phyloP scores from a whole-genome alignment of 352 stramenopile genomes.

The Stephanocyclus meneghinianus region DNA sequence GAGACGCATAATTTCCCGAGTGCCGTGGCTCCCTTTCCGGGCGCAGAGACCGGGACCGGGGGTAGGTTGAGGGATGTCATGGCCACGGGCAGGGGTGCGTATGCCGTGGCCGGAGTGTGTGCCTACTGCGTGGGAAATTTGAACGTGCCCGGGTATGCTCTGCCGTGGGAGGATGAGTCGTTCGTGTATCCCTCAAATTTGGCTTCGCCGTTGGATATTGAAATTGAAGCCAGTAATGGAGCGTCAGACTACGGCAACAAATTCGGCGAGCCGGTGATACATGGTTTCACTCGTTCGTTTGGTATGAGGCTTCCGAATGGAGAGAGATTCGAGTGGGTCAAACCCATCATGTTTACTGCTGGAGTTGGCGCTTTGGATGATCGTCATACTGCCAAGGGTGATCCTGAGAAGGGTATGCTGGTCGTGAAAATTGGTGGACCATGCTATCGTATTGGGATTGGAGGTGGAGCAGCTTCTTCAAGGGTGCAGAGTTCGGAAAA shows the following conservation, averaged over 20 bases:
- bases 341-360: slow-evolving; percentile 99
- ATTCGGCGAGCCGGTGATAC: slow-evolving; percentile 98
- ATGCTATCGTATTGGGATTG: slow-evolving; percentile 98
- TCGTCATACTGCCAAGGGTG: slow-evolving; percentile 91
- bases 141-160: slow-evolving; percentile 91
- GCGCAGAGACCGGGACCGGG: slow-evolving; percentile 95
- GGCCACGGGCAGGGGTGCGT: slow-evolving; percentile 94
- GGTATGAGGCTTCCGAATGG: slow-evolving; percentile 92
- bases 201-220: slow-evolving; percentile 89
- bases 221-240: slow-evolving; percentile 96
- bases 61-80: slow-evolving; percentile 98
- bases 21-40: slow-evolving; percentile 90
- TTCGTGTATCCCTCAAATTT: slow-evolving; percentile 88
- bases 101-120: slow-evolving; percentile 90
- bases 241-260: slow-evolving; percentile 99
- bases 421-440: slow-evolving; percentile 98
- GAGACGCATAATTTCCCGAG: slow-evolving; percentile 99
- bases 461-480: slow-evolving; percentile 94
- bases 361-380: slow-evolving; percentile 95
- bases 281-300: slow-evolving; percentile 96
- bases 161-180: slow-evolving; percentile 94
- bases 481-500: slow-evolving; percentile 89
- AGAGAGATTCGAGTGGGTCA: slow-evolving; percentile 98
- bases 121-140: slow-evolving; percentile 95
- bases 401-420: slow-evolving; percentile 93